Conservation (phyloP, 768 basidiomycete species). For the Agrocybe chaxingu region DNA sequence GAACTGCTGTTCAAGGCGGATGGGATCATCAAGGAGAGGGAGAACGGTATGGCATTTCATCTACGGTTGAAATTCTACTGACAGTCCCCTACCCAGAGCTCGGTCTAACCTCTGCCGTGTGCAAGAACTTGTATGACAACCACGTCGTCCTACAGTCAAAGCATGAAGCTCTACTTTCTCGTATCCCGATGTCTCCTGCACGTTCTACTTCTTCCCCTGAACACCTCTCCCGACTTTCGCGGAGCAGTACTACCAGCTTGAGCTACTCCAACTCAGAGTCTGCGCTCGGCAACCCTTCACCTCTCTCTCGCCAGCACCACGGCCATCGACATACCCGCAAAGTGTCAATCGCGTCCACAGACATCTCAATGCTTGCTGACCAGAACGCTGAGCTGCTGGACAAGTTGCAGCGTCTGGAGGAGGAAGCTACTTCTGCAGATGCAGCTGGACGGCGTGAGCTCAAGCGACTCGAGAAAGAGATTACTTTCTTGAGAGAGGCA, state of each 20-base stretch:
- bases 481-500: constrained; percentile 68
- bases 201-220: constrained; percentile 36
- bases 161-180: constrained; percentile 68
- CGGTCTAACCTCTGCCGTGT: constrained; percentile 60
- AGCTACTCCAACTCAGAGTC: constrained; percentile 30
- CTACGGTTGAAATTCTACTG: background rate
- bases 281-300: constrained; percentile 11
- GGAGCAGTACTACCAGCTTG: constrained; percentile 23
- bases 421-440: constrained; percentile 65
- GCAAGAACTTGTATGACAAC: constrained; percentile 67
- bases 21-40: constrained; percentile 71
- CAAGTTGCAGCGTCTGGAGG: constrained; percentile 74
- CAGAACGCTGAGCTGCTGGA: constrained; percentile 80
- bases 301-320: constrained; percentile 14
- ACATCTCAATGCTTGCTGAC: constrained; percentile 69
- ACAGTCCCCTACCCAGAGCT: constrained; percentile 44
- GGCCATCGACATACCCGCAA: constrained; percentile 36
- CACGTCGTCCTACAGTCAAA: constrained; percentile 67
- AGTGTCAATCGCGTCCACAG: constrained; percentile 64
- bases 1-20: constrained; percentile 71
- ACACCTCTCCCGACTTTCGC: constrained; percentile 24
- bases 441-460: constrained; percentile 66
- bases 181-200: constrained; percentile 48
- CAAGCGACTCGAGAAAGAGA: constrained; percentile 75
- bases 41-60: constrained; percentile 48